phyloP scores from a whole-genome alignment of 2,329 filamentous ascomycete genomes.

The Alternaria consortialis region DNA sequence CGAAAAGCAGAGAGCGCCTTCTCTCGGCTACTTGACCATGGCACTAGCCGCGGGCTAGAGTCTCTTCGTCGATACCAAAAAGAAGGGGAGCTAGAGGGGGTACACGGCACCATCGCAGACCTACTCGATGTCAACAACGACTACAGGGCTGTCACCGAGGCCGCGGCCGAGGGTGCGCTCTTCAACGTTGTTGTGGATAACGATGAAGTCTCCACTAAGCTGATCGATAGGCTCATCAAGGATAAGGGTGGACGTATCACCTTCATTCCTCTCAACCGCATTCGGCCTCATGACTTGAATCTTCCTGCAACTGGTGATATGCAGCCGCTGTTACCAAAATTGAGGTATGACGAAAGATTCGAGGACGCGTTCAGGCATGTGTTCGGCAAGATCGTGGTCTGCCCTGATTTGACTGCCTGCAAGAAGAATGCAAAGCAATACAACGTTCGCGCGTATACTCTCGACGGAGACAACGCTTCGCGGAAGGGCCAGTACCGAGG shows the following conservation, averaged over 20 bases:
- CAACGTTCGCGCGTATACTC: constrained; percentile 90
- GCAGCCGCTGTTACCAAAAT: constrained; percentile 84
- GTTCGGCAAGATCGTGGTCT: constrained; percentile 94
- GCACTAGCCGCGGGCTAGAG: constrained; percentile 86
- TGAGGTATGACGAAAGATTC: constrained; percentile 78
- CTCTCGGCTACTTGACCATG: constrained; percentile 86
- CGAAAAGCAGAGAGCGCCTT: constrained; percentile 80
- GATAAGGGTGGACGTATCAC: constrained; percentile 87
- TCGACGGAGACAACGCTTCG: constrained; percentile 92
- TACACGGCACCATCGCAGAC: constrained; percentile 92
- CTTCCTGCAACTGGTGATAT: constrained; percentile 88
- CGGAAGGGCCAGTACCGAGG: constrained; percentile 95
- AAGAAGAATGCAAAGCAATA: constrained; percentile 92
- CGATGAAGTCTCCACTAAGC: constrained; percentile 82
- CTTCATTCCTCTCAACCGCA: constrained; percentile 89
- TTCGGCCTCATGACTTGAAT: constrained; percentile 75
- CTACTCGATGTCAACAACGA: constrained; percentile 85
- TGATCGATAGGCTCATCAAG: constrained; percentile 81
- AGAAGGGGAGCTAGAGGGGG: constrained; percentile 80
- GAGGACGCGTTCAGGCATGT: constrained; percentile 92
- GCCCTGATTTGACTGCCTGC: constrained; percentile 86
- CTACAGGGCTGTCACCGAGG: constrained; percentile 89
- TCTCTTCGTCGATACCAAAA: constrained; percentile 84
- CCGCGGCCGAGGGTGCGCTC: constrained; percentile 88
- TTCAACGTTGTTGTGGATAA: constrained; percentile 98